Evolutionary conservation across 352 stramenopile genomes (phyloP).

Genomic region (Globisporangium ultimum): DNA sequence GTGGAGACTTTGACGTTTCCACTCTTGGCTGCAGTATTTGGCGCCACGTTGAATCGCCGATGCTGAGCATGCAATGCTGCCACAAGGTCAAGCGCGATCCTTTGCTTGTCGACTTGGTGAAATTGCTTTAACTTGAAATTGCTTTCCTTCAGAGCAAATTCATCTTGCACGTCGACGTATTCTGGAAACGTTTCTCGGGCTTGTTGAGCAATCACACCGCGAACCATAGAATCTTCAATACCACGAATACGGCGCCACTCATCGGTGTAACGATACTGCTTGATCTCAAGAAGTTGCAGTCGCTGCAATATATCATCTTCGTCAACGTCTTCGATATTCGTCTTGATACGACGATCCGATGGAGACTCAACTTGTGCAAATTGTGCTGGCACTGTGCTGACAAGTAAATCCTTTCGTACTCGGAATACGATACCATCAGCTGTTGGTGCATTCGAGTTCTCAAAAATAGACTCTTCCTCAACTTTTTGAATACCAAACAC

Average conservation of each 20-base stretch:
- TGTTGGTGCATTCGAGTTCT: too few relatives aligned
- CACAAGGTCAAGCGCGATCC: slow-evolving; percentile 60
- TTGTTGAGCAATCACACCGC: too few relatives aligned
- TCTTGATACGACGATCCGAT: too few relatives aligned
- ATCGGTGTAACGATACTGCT: not conserved
- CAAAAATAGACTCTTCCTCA: too few relatives aligned
- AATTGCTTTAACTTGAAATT: slow-evolving; percentile 79
- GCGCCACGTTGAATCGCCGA: slow-evolving; percentile 28
- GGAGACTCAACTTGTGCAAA: too few relatives aligned
- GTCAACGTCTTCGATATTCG: too few relatives aligned
- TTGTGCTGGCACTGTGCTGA: too few relatives aligned
- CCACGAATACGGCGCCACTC: not conserved
- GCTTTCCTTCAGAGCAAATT: slow-evolving; percentile 71
- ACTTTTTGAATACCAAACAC: not conserved
- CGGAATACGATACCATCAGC: too few relatives aligned
- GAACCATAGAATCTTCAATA: not conserved
- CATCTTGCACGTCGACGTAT: slow-evolving; percentile 63
- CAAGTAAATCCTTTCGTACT: too few relatives aligned
- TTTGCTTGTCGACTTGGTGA: slow-evolving; percentile 88
- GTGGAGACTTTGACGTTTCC: too few relatives aligned
- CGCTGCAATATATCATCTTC: too few relatives aligned
- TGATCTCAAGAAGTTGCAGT: too few relatives aligned
- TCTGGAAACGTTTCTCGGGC: slow-evolving; percentile 85
- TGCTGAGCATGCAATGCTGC: slow-evolving; percentile 73
- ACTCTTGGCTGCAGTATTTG: slow-evolving; percentile 13